Percentiles rank a stretch among this genome's conserved stretches.
phyloP scores from a whole-genome alignment of 1,284 basidiomycete genomes.

The Wallemia mellicola region DNA sequence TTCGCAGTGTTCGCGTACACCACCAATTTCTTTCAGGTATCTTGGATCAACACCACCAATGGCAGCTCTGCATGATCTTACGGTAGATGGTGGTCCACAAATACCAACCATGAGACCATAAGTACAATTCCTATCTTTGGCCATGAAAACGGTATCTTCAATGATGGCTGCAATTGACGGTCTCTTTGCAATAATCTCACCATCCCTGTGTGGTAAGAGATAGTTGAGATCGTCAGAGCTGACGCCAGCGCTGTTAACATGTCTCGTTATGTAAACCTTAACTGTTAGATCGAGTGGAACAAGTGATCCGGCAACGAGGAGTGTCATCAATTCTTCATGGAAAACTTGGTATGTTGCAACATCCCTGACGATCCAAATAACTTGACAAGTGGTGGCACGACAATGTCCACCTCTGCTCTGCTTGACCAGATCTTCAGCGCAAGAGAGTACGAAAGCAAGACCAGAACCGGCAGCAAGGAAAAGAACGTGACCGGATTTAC shows the following conservation, averaged over 20 bases:
- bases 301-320: background rate
- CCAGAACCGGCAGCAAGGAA: background rate
- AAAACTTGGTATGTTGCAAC: background rate
- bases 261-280: background rate
- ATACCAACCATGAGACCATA: background rate
- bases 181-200: background rate
- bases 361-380: background rate
- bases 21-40: background rate
- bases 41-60: background rate
- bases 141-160: background rate
- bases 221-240: background rate
- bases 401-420: background rate
- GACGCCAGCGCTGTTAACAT: background rate
- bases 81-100: background rate
- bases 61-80: background rate
- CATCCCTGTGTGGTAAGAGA: background rate
- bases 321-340: background rate
- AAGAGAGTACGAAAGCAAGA: background rate
- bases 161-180: background rate
- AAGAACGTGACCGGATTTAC: background rate
- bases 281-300: background rate
- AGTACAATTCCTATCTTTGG: background rate
- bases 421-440: conserved; percentile 1
- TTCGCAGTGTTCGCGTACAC: background rate
- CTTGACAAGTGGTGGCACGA: background rate